These are phyloP conservation scores for Kalanchoe fedtschenkoi DNA, from an alignment of 164 flowering plant genomes.

Conservation along the genomic window DNA sequence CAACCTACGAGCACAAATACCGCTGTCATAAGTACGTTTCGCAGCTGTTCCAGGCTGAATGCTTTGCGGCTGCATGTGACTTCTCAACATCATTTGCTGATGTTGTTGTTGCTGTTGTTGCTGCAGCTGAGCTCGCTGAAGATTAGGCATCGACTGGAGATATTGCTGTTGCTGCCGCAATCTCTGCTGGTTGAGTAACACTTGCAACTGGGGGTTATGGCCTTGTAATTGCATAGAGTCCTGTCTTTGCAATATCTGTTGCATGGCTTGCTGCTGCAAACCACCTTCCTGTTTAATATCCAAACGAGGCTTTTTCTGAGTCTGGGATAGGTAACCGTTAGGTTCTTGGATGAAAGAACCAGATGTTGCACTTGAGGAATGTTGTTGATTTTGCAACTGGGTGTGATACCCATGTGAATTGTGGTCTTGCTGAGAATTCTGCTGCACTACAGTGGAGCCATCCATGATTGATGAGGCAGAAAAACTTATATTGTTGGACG, in stretches of 20 bases:
- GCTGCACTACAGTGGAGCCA: slow-evolving; percentile 64
- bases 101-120: slow-evolving; percentile 62
- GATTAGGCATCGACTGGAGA: slow-evolving; percentile 66
- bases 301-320: slow-evolving; percentile 75
- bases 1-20: slow-evolving; percentile 82
- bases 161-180: slow-evolving; percentile 60
- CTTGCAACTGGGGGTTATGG: slow-evolving; percentile 74
- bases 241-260: slow-evolving; percentile 71
- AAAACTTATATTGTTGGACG: slow-evolving; percentile 79
- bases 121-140: slow-evolving; percentile 62
- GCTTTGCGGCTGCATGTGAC: slow-evolving; percentile 59
- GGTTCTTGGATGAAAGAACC: slow-evolving; percentile 56
- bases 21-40: slow-evolving; percentile 75
- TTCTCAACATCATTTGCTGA: slow-evolving; percentile 55
- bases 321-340: slow-evolving; percentile 29
- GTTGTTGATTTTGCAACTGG: slow-evolving; percentile 41
- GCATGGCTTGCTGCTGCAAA: slow-evolving; percentile 70
- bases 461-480: slow-evolving; percentile 85
- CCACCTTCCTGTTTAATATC: slow-evolving; percentile 80
- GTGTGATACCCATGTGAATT: slow-evolving; percentile 39
- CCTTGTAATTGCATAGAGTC: slow-evolving; percentile 61
- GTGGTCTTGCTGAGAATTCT: slow-evolving; percentile 58
- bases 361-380: slow-evolving; percentile 69
- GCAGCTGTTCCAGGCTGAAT: slow-evolving; percentile 36
- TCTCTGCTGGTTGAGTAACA: slow-evolving; percentile 73